Percentiles rank a stretch among this genome's conserved stretches.
Evolutionary conservation across 257 asterid genomes (phyloP).

Genomic region (Primulina eburnea): DNA sequence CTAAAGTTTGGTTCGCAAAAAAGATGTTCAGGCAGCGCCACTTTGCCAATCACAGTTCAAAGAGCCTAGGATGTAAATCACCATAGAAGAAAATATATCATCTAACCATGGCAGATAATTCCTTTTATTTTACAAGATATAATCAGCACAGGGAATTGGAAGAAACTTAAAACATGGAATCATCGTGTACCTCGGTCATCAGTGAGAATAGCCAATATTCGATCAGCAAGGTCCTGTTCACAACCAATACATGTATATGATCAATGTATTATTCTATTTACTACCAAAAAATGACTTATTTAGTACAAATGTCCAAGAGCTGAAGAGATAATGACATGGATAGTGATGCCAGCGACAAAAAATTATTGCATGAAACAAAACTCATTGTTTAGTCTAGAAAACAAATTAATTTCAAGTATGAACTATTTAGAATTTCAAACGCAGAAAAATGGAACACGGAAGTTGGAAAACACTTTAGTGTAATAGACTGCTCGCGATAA

Average conservation of each 20-base stretch:
- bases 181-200: slow-evolving; percentile 72
- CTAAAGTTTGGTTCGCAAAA: background rate
- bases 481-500: slow-evolving; percentile 7
- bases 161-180: background rate
- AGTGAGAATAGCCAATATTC: slow-evolving; percentile 68
- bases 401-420: background rate
- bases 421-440: slow-evolving; percentile 7
- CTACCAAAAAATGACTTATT: slow-evolving; percentile 12
- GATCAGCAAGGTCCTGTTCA: slow-evolving; percentile 90
- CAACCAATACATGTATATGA: slow-evolving; percentile 17
- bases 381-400: background rate
- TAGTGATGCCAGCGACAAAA: background rate
- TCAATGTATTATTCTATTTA: slow-evolving; percentile 5
- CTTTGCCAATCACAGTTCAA: background rate
- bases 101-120: background rate
- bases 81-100: slow-evolving; percentile 17
- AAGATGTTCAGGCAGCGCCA: background rate
- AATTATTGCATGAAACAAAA: slow-evolving; percentile 11
- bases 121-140: slow-evolving; percentile 15
- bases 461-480: background rate
- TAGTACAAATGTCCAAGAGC: slow-evolving; percentile 12
- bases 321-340: background rate
- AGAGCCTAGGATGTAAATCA: slow-evolving; percentile 4
- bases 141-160: slow-evolving; percentile 2
- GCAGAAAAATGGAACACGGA: background rate